These are phyloP conservation scores for Aurifilum marmelostoma DNA, from an alignment of 2,329 filamentous ascomycete genomes.

Conservation along the genomic window DNA sequence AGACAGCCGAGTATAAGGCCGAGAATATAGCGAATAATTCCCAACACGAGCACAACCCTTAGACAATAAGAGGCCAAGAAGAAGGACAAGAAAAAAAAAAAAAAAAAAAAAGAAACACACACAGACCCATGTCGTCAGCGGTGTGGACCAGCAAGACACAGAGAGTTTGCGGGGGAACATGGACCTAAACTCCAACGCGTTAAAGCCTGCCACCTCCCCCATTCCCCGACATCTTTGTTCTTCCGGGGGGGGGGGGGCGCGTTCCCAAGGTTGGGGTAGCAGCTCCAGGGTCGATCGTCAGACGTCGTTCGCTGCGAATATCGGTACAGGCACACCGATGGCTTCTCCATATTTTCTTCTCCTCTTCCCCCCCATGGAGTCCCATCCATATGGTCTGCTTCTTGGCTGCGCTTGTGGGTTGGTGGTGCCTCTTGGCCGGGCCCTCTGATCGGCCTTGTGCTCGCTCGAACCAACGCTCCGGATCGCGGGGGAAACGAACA, in stretches of 20 bases:
- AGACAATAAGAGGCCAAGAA: not conserved
- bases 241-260: too few species aligned
- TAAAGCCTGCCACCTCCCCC: not conserved
- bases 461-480: slow-evolving; percentile 5
- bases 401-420: too few species aligned
- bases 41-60: too few species aligned
- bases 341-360: not conserved
- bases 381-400: too few species aligned
- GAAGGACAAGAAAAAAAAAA: not conserved
- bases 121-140: slow-evolving; percentile 11
- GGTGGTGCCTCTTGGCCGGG: too few species aligned
- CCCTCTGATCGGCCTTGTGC: slow-evolving; percentile 8
- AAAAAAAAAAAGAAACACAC: not conserved
- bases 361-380: too few species aligned
- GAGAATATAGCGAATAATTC: slow-evolving; percentile 6
- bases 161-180: not conserved
- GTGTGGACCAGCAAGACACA: not conserved
- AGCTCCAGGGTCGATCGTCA: not conserved
- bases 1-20: too few species aligned
- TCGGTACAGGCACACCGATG: not conserved
- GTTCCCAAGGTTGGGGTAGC: slow-evolving; percentile 3
- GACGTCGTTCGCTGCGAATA: not conserved
- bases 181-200: not conserved
- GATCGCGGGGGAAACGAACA: not conserved
- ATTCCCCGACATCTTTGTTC: not conserved